Percentiles rank a stretch among this genome's conserved stretches.
These are phyloP conservation scores for Cubamyces sp. DNA, from an alignment of 768 basidiomycete species.

Conservation along the genomic window DNA sequence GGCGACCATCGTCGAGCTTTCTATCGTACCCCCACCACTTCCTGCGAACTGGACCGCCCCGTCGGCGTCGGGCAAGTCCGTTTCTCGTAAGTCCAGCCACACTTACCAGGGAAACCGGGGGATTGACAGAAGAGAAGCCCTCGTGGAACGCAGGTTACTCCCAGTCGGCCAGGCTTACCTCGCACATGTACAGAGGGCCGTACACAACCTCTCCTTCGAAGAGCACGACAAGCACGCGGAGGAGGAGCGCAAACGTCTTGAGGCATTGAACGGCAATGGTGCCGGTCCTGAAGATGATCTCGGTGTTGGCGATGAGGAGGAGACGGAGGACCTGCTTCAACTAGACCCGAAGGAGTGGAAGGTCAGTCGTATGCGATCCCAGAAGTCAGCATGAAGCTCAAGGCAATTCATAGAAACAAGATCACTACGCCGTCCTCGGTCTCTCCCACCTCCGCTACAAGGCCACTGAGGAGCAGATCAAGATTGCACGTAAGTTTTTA, in stretches of 20 bases:
- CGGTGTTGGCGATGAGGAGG: slow-evolving; percentile 91
- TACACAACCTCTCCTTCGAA: slow-evolving; percentile 79
- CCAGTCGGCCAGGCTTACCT: slow-evolving; percentile 90
- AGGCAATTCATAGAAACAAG: slow-evolving; percentile 75
- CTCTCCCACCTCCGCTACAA: slow-evolving; percentile 87
- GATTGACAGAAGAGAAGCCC: slow-evolving; percentile 34
- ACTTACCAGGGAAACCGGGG: neutral
- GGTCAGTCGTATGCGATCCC: slow-evolving; percentile 46
- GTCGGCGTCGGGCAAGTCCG: slow-evolving; percentile 38
- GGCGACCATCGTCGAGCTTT: slow-evolving; percentile 39
- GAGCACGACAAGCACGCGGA: slow-evolving; percentile 75
- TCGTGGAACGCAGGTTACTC: slow-evolving; percentile 59
- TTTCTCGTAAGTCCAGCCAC: slow-evolving; percentile 35
- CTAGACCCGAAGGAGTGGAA: slow-evolving; percentile 99
- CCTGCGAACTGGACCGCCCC: slow-evolving; percentile 51
- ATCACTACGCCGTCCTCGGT: slow-evolving; percentile 96
- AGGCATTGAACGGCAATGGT: slow-evolving; percentile 52
- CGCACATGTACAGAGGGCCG: slow-evolving; percentile 74
- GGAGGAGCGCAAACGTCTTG: slow-evolving; percentile 54
- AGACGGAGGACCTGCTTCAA: slow-evolving; percentile 65
- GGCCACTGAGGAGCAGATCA: slow-evolving; percentile 91
- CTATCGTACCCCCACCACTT: slow-evolving; percentile 46
- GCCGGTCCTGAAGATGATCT: slow-evolving; percentile 74
- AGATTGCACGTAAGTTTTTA: slow-evolving; percentile 81
- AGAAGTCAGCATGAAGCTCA: neutral